Conservation (phyloP, 805 yeast species). For the Wickerhamomyces pijperi region DNA sequence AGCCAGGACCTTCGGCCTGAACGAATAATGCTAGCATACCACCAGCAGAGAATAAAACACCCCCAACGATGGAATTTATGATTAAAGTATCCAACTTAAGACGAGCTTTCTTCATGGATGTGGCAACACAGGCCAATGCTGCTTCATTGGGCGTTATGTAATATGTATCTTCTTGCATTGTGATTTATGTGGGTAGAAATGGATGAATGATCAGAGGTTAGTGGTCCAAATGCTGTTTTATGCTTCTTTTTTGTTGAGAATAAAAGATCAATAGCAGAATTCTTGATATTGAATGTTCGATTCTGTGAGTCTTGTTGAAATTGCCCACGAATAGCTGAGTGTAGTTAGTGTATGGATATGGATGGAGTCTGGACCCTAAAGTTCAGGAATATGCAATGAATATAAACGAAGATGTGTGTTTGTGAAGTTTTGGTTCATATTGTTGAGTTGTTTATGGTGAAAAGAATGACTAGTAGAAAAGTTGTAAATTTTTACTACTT, state of each 20-base stretch:
- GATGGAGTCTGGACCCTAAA: slow-evolving; percentile 11
- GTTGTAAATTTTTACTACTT: too few relatives aligned
- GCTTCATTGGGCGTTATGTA: slow-evolving; percentile 74
- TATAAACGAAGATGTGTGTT: background rate
- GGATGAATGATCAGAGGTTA: too few relatives aligned
- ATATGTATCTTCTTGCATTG: slow-evolving; percentile 34
- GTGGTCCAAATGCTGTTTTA: too few relatives aligned
- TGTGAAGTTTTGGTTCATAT: too few relatives aligned
- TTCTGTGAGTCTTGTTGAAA: too few relatives aligned
- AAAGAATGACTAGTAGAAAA: too few relatives aligned
- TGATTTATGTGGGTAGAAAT: background rate
- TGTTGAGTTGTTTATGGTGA: too few relatives aligned
- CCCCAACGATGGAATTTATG: slow-evolving; percentile 60
- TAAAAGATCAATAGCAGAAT: too few relatives aligned
- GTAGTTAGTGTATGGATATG: too few relatives aligned
- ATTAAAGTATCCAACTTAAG: slow-evolving; percentile 47
- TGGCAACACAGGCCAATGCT: slow-evolving; percentile 76
- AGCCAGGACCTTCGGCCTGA: slow-evolving; percentile 38
- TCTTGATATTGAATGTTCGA: too few relatives aligned
- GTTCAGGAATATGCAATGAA: slow-evolving; percentile 6
- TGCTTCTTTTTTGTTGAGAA: too few relatives aligned
- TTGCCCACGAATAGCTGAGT: too few relatives aligned
- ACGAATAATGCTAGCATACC: slow-evolving; percentile 56
- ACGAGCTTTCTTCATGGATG: slow-evolving; percentile 75
- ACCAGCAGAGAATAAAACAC: slow-evolving; percentile 56